Percentiles rank a stretch among this genome's conserved stretches.
phyloP scores from a whole-genome alignment of 768 basidiomycete species.

The Naganishia randhawae region DNA sequence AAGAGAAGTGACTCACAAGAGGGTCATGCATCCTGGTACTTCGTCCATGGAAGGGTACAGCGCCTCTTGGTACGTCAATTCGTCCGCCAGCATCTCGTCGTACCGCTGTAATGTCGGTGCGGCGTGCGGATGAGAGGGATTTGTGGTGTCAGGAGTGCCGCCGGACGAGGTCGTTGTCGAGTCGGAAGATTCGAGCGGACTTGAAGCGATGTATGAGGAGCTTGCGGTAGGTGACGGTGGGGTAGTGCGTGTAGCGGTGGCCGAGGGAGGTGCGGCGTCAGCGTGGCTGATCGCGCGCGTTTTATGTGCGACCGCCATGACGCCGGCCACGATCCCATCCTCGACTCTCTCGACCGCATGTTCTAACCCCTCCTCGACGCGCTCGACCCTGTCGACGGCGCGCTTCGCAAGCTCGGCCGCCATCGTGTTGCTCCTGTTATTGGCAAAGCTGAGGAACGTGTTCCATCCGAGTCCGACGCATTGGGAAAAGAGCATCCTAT shows the following conservation, averaged over 20 bases:
- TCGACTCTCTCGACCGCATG: conserved; percentile 12
- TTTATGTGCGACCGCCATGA: conserved; percentile 7
- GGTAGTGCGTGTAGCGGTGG: neutral
- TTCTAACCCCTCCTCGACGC: conserved; percentile 11
- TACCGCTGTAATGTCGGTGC: conserved; percentile 34
- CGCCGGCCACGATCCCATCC: neutral
- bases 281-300: neutral
- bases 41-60: conserved; percentile 69
- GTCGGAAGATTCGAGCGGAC: conserved; percentile 5
- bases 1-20: conserved; percentile 50
- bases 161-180: neutral
- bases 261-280: neutral
- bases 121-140: neutral
- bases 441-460: conserved; percentile 45
- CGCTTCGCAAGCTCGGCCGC: neutral
- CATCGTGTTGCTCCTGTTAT: conserved; percentile 32
- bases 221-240: neutral
- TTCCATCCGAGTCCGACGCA: conserved; percentile 43
- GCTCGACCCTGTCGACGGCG: neutral
- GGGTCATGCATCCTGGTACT: conserved; percentile 72
- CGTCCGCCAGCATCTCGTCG: conserved; percentile 40
- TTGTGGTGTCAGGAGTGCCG: neutral
- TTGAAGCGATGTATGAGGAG: conserved; percentile 14
- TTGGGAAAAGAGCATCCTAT: conserved; percentile 42
- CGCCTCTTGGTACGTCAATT: conserved; percentile 43